Evolutionary conservation across 78 protist species (phyloP), one percentile per base, ranked within the genome.

Genomic region (Dictyostelium capitatum): DNA sequence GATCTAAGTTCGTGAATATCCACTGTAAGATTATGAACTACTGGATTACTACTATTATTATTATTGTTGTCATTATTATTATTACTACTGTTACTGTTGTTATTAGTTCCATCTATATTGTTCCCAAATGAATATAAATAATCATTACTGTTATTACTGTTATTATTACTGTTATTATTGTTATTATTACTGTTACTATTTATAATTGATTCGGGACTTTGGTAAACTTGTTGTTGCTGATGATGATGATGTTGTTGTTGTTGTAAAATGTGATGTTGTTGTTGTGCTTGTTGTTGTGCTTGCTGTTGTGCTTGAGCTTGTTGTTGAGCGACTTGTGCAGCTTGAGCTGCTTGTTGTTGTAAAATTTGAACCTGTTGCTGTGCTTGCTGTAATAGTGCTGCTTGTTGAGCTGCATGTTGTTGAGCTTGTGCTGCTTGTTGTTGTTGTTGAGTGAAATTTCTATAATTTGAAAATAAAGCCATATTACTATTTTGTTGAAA

Each of bases 391-490:
- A 19, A 28, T 46, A 50, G 82, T 37, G 19, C 25, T 5, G 51
- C 50, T 12, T 57, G 85, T 80, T 32, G 74, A 47, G 43, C 81
- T 69, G 48, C 65, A 46, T 28, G 81, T 8, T 77, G 92, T 25
- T 15, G 73, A 7, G 3, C 64, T 41, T 7, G 50, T 57, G 30
- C 32, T 57, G 20, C 20, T 79, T 25, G 84, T 32, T 1, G 6
- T 37, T 30, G 51, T 57, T 79, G 84, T 57, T 30, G 84, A 10
- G 23, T 19, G 20, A 57, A 19, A n/a, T 53, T 79, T 57, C 54
- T 30, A 30, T 30, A 41, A n/a, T 53, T 17, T 79, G 30, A 54
- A 77, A 65, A n/a, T 19, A 74, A 19, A 11, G 62, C 51, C 51
- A 25, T 82, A 30, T 32, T 59, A n/a, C 77, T 65, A 37, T 43